Evolutionary conservation across 306 rosid genomes (phyloP).

Genomic region (Begonia fuchsioides): DNA sequence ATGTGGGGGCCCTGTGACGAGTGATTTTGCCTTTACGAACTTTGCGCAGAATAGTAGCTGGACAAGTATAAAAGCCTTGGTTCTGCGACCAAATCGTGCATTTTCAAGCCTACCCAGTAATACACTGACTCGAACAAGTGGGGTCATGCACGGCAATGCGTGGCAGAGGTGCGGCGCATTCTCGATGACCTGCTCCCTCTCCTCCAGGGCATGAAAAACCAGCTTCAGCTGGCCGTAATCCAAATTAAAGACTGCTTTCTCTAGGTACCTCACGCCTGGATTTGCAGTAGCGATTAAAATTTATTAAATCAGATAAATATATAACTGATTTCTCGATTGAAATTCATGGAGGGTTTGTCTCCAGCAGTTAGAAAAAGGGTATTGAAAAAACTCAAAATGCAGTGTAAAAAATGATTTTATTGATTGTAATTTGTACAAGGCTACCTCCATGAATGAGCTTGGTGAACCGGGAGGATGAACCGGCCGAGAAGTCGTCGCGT

Average conservation of each 20-base stretch:
- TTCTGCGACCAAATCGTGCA: conserved; percentile 94
- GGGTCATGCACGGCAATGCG: conserved; percentile 97
- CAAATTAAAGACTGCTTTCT: conserved; percentile 88
- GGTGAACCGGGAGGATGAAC: conserved; percentile 42
- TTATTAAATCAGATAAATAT: too few relatives aligned
- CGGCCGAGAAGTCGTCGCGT: not conserved
- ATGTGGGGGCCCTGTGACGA: conserved; percentile 98
- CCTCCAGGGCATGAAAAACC: conserved; percentile 95
- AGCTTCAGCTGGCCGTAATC: conserved; percentile 91
- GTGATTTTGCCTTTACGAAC: conserved; percentile 69
- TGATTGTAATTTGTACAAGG: too few relatives aligned
- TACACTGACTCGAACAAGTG: conserved; percentile 91
- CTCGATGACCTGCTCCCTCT: conserved; percentile 82
- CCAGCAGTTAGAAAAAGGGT: too few relatives aligned
- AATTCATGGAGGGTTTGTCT: too few relatives aligned
- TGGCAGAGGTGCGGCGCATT: conserved; percentile 98
- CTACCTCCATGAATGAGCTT: conserved; percentile 97
- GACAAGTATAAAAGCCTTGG: conserved; percentile 68
- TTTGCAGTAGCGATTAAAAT: not conserved
- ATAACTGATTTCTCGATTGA: too few relatives aligned
- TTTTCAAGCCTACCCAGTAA: conserved; percentile 88
- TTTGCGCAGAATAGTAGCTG: conserved; percentile 77
- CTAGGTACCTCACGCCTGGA: conserved; percentile 90
- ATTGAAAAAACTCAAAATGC: too few relatives aligned
- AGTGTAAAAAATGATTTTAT: too few relatives aligned